Percentiles rank a stretch among this genome's conserved stretches.
These are phyloP conservation scores for Mortierella sp. DNA, from an alignment of 371 early-diverging fungal genomes.

Conservation along the genomic window DNA sequence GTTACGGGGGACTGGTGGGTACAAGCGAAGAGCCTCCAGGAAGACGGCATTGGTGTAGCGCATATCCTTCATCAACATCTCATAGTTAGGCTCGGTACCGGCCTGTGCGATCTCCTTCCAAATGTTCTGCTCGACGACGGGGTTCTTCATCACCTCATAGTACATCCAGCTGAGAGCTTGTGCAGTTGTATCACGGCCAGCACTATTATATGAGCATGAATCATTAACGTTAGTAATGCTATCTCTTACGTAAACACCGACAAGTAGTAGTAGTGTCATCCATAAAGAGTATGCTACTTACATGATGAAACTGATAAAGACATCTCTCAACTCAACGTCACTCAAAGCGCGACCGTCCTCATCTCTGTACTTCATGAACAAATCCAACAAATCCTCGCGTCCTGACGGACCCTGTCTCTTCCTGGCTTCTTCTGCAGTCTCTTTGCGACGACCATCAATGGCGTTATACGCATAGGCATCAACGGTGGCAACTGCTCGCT, in stretches of 20 bases:
- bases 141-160: conserved; percentile 68
- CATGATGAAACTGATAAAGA: conserved; percentile 79
- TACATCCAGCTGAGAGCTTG: conserved; percentile 81
- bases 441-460: conserved; percentile 58
- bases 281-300: conserved; percentile 6
- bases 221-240: background rate
- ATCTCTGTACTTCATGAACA: conserved; percentile 71
- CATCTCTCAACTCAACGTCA: conserved; percentile 71
- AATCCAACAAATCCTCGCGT: conserved; percentile 68
- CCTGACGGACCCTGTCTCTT: conserved; percentile 33
- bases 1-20: conserved; percentile 80
- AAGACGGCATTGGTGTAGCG: conserved; percentile 71
- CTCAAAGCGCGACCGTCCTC: conserved; percentile 64
- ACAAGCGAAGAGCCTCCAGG: conserved; percentile 74
- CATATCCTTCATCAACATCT: conserved; percentile 64
- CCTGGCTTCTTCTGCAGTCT: conserved; percentile 50
- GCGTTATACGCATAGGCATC: conserved; percentile 64
- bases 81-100: conserved; percentile 45
- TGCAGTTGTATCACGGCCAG: conserved; percentile 66
- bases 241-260: background rate
- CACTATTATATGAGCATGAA: conserved; percentile 1
- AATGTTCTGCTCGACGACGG: conserved; percentile 66
- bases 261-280: too few relatives aligned
- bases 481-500: conserved; percentile 60
- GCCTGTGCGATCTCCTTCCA: conserved; percentile 66